Conservation (phyloP, 306 rosid genomes). For the Vachellia pachyceras region DNA sequence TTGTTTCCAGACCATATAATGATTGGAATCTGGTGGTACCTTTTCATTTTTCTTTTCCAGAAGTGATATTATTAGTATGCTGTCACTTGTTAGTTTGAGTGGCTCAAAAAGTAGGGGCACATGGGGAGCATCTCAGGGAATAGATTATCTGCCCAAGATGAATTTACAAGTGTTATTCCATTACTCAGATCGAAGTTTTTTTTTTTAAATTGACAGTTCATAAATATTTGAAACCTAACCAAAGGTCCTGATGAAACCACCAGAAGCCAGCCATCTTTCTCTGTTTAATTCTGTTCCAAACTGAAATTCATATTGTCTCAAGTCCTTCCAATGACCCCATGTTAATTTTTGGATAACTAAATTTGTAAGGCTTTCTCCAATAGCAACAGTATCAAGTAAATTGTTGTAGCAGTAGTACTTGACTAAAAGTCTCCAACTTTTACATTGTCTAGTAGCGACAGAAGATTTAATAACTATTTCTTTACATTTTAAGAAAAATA, state of each 20-base stretch:
- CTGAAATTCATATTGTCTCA: not conserved
- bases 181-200: not conserved
- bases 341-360: not conserved
- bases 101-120: constrained; percentile 56
- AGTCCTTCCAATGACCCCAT: not conserved
- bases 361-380: not conserved
- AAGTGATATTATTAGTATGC: constrained; percentile 43
- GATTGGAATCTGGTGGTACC: constrained; percentile 48
- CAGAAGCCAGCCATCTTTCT: not conserved
- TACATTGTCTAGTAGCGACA: not conserved
- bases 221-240: not conserved
- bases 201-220: not conserved
- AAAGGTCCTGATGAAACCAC: not conserved
- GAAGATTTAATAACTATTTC: not conserved
- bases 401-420: not conserved
- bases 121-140: constrained; percentile 56
- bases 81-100: constrained; percentile 46
- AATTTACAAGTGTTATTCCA: constrained; percentile 27
- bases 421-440: not conserved
- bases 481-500: not conserved
- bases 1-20: constrained; percentile 39
- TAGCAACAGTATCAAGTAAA: not conserved
- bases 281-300: not conserved
- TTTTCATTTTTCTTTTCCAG: constrained; percentile 45
- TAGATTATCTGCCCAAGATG: constrained; percentile 45